Evolutionary conservation across 2,329 filamentous ascomycete species (phyloP), one percentile per base, ranked within the genome.

Genomic region (Zymoseptoria ardabiliae): DNA sequence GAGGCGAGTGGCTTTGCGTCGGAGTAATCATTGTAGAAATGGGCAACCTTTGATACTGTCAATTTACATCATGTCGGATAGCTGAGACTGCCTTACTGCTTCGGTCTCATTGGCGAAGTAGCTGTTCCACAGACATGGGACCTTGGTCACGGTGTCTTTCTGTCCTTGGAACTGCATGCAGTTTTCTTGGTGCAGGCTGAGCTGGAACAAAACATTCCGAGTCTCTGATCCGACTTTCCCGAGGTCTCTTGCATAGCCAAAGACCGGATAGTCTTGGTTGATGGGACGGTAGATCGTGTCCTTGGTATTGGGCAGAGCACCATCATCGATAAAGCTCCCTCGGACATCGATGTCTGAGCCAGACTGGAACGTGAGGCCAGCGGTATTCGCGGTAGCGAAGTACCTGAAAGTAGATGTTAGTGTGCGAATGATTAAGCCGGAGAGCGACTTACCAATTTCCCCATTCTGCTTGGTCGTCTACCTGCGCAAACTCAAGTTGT

Each of bases 181-280:
- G 5, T 80, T 68, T 19, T 77, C 69, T 61, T 83, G 81, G 13
- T 76, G 73, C 19, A 83, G 69, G 35, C 79, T 79, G 54, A 83
- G 74, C 4, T 80, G 76, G 65, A 81, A 83, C 6, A 81, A 66
- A 2, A 73, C 75, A 54, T 69, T 74, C 4, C 70, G 70, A 2
- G 72, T 57, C 10, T 69, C 62, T 0, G 73, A 69, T 2, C 68
- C 69, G 0, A 84, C 75, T 4, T 68, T 68, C 3, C 80, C 80
- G 45, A 83, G 68, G 57, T 82, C 72, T n/a, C 76, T 70, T 13
- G 81, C 74, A 63, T 81, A 82, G 7, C 72, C 81, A 65, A 82
- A 82, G 0, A 82, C 79, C 1, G 79, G 81, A 73, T 77, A 83
- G 21, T 72, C 62, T 11, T 74, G 65, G 19, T 74, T 77, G 63